Evolutionary conservation across 805 yeast species (phyloP).

Genomic region (Millerozyma miso): DNA sequence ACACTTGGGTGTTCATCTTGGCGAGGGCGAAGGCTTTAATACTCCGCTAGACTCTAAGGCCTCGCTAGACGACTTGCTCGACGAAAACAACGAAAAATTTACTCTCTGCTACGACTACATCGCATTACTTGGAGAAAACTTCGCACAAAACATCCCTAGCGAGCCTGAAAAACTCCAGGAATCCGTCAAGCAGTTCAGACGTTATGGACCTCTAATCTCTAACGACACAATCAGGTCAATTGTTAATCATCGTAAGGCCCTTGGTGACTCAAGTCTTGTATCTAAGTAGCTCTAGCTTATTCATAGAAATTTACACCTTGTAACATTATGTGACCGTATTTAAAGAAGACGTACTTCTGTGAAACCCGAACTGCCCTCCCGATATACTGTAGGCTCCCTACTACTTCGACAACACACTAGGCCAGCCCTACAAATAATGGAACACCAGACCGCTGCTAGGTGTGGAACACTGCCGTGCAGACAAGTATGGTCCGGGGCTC

Average conservation of each 20-base stretch:
- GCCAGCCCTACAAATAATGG: too few relatives aligned
- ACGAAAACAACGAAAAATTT: slow-evolving; percentile 39
- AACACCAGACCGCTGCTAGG: too few relatives aligned
- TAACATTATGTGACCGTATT: too few relatives aligned
- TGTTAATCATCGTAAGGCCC: slow-evolving; percentile 35
- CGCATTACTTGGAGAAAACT: slow-evolving; percentile 45
- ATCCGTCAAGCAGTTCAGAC: slow-evolving; percentile 60
- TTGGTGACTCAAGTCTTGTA: slow-evolving; percentile 16
- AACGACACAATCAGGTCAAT: slow-evolving; percentile 37
- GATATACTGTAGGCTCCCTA: too few relatives aligned
- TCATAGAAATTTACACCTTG: too few relatives aligned
- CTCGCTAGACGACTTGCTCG: slow-evolving; percentile 31
- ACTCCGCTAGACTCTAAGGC: slow-evolving; percentile 47
- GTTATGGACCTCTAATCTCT: slow-evolving; percentile 56
- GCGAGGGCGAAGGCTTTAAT: slow-evolving; percentile 80
- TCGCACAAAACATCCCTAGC: slow-evolving; percentile 41
- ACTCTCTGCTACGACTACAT: slow-evolving; percentile 54
- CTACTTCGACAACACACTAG: too few relatives aligned
- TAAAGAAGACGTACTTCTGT: too few relatives aligned
- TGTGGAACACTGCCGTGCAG: too few relatives aligned
- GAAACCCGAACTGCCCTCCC: too few relatives aligned
- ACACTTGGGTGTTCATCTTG: slow-evolving; percentile 58
- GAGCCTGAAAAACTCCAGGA: slow-evolving; percentile 34
- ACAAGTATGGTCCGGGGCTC: too few relatives aligned
- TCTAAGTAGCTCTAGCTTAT: not conserved